Evolutionary conservation across 352 stramenopile species (phyloP).

Genomic region (Pseudoperonospora humuli): DNA sequence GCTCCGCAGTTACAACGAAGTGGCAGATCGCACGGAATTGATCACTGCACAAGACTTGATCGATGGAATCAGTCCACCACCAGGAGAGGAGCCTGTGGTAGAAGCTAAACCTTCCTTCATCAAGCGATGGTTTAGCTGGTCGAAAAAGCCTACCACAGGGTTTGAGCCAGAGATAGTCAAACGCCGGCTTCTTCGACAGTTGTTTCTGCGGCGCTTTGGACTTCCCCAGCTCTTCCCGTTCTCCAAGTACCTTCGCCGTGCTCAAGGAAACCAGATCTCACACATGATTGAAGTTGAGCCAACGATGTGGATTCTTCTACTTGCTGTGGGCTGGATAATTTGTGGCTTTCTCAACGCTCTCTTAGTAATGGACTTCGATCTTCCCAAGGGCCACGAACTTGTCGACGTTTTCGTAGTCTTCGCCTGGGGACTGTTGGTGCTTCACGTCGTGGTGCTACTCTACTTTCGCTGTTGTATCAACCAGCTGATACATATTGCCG

Average conservation of each 20-base stretch:
- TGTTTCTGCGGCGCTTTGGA: conserved; percentile 35
- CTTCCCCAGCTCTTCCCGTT: conserved; percentile 54
- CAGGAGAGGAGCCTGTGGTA: not conserved
- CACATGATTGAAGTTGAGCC: conserved; percentile 67
- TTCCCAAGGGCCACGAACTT: conserved; percentile 21
- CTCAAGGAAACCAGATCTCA: conserved; percentile 59
- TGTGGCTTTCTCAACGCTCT: conserved; percentile 14
- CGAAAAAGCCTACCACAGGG: not conserved
- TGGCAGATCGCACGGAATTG: conserved; percentile 27
- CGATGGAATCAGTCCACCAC: not conserved
- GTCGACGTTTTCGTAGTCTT: conserved; percentile 33
- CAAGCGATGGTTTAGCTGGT: not conserved
- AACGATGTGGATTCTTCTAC: conserved; percentile 48
- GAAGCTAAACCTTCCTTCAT: not conserved
- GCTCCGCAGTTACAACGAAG: conserved; percentile 20
- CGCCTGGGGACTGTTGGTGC: conserved; percentile 26
- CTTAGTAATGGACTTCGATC: conserved; percentile 8
- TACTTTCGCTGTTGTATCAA: conserved; percentile 28
- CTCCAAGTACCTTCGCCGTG: conserved; percentile 54
- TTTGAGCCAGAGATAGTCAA: conserved; percentile 13
- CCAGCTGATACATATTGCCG: conserved; percentile 10
- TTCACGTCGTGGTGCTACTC: conserved; percentile 30
- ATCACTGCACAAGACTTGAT: conserved; percentile 27
- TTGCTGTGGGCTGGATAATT: conserved; percentile 35
- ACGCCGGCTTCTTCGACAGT: conserved; percentile 29